Conservation (phyloP, 2,329 filamentous ascomycete species). For the Penicillium oxalicum region DNA sequence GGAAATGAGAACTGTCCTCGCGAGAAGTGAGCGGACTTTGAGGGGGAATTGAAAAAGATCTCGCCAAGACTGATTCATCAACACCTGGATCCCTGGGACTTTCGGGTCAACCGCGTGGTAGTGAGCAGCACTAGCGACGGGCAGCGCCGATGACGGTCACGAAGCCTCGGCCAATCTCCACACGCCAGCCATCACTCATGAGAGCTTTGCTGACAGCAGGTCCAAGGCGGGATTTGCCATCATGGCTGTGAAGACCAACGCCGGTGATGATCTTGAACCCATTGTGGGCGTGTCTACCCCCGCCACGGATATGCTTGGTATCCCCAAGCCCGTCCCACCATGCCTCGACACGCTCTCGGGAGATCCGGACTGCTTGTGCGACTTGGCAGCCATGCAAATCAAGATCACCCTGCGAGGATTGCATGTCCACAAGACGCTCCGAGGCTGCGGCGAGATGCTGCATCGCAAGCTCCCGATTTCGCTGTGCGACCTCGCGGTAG, state of each 20-base stretch:
- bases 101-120: no score
- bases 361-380: slow-evolving; percentile 72
- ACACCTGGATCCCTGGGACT: no score
- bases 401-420: slow-evolving; percentile 56
- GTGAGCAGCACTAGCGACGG: slow-evolving; percentile 14
- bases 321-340: slow-evolving; percentile 78
- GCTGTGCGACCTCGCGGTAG: slow-evolving; percentile 65
- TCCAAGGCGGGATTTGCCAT: slow-evolving; percentile 69
- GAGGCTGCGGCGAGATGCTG: slow-evolving; percentile 60
- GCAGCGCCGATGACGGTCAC: slow-evolving; percentile 61
- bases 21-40: no score
- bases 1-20: no score
- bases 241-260: slow-evolving; percentile 68
- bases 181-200: slow-evolving; percentile 73
- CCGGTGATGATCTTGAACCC: slow-evolving; percentile 76
- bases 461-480: slow-evolving; percentile 54
- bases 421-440: slow-evolving; percentile 61
- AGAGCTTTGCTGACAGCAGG: slow-evolving; percentile 74
- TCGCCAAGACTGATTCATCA: no score
- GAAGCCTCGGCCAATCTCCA: slow-evolving; percentile 65
- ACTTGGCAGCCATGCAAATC: slow-evolving; percentile 84
- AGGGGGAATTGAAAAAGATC: no score
- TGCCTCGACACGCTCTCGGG: slow-evolving; percentile 55
- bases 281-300: slow-evolving; percentile 42
- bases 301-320: slow-evolving; percentile 46